Conservation (phyloP, 2,329 filamentous ascomycete genomes). For the Colletotrichum shisoi region DNA sequence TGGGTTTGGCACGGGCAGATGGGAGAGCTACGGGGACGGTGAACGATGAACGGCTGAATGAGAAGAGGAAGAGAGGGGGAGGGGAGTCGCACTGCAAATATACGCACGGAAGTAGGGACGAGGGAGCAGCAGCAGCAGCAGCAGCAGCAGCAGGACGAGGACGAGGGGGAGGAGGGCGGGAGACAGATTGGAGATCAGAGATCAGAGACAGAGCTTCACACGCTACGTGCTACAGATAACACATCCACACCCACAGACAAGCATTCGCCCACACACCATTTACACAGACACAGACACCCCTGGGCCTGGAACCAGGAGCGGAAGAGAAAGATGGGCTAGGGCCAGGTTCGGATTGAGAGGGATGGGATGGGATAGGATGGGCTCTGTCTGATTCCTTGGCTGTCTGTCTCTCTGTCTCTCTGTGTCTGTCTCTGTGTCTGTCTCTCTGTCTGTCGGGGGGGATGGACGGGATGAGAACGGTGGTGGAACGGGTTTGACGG, state of each 20-base stretch:
- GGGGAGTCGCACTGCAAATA: conserved; percentile 36
- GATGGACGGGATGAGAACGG: conserved; percentile 33
- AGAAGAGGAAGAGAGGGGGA: background rate
- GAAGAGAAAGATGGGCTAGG: conserved; percentile 10
- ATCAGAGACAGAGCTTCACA: conserved; percentile 30
- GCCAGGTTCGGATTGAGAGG: conserved; percentile 4
- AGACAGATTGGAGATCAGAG: conserved; percentile 18
- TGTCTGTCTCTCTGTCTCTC: background rate
- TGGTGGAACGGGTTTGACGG: conserved; percentile 13
- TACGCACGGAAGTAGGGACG: conserved; percentile 33
- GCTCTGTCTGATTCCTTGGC: background rate
- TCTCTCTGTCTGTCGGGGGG: conserved; percentile 9
- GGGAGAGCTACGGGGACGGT: conserved; percentile 8
- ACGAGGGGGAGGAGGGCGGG: background rate
- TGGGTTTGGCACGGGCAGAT: background rate
- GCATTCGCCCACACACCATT: conserved; percentile 15
- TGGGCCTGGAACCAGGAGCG: conserved; percentile 26
- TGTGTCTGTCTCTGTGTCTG: no score
- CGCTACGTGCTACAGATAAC: conserved; percentile 4
- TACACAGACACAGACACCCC: conserved; percentile 5
- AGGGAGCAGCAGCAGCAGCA: conserved; percentile 3
- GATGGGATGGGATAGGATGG: conserved; percentile 28
- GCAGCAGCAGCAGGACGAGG: background rate
- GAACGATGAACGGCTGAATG: conserved; percentile 1
- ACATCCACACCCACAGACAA: conserved; percentile 12